Conservation (phyloP, 2,329 filamentous ascomycete species). For the Lasiodiplodia hormozganensis region DNA sequence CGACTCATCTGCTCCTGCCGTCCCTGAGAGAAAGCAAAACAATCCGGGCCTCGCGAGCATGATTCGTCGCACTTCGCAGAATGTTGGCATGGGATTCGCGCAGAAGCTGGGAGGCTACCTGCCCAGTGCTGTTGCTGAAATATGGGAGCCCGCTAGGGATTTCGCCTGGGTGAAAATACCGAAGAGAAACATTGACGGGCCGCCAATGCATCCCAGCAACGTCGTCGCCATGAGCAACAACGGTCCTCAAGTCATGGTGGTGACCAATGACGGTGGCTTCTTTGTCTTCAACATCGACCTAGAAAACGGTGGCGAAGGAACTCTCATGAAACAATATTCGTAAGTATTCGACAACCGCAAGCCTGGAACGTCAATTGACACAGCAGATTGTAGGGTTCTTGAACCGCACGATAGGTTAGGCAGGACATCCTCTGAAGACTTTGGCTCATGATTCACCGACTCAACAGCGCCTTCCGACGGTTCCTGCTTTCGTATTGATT, state of each 20-base stretch:
- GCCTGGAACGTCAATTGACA: constrained; percentile 6
- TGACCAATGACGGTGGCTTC: constrained; percentile 93
- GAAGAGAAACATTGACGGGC: constrained; percentile 52
- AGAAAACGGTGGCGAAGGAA: constrained; percentile 91
- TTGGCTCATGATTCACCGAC: constrained; percentile 22
- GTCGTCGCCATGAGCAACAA: constrained; percentile 98
- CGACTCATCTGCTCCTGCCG: constrained; percentile 37
- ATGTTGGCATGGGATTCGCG: constrained; percentile 87
- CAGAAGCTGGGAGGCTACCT: constrained; percentile 91
- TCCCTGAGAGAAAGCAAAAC: constrained; percentile 46
- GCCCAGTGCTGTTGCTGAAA: constrained; percentile 91
- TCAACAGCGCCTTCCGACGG: constrained; percentile 1
- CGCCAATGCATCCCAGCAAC: constrained; percentile 42
- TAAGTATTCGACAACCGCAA: constrained; percentile 58
- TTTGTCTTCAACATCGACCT: constrained; percentile 96
- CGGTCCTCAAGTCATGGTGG: constrained; percentile 96
- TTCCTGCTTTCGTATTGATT: background rate
- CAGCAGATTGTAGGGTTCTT: constrained; percentile 28
- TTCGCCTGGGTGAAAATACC: constrained; percentile 97
- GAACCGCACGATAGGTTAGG: constrained; percentile 30
- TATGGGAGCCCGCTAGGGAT: constrained; percentile 94
- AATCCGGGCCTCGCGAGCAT: constrained; percentile 88
- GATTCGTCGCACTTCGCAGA: constrained; percentile 91
- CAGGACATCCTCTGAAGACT: constrained; percentile 26
- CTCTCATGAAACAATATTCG: constrained; percentile 91